Evolutionary conservation across 305 asterid genomes (phyloP), one percentile per base, ranked within the genome.

Genomic region (Fraxinus ornus): DNA sequence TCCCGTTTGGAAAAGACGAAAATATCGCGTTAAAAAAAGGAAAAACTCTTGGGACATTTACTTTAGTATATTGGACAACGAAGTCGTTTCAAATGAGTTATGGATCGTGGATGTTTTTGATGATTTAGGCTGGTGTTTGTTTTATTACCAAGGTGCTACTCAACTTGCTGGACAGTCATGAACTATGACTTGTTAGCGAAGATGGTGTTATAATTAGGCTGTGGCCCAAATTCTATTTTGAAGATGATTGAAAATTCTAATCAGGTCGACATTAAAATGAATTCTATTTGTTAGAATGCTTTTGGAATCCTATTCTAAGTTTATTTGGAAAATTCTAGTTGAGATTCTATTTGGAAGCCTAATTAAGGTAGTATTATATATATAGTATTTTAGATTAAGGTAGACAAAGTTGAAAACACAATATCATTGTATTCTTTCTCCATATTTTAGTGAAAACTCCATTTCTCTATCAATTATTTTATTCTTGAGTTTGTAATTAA

Each of bases 61-160:
- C 85, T 92, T 94, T 80, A 92, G 97, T 17, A 98, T 95, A 7
- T 85, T 95, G 88, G 97, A 95, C 78, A 93, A 94, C 72, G 98
- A 97, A 12, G 98, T 95, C 0, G 91, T 94, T 79, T 95, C 98
- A 0, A 93, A 92, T 66, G 98, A 95, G 80, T 90, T 81, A 28
- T 94, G 97, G 99, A 88, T 93, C 41, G 93, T 93, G 24, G 97
- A 94, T 64, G 98, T 94, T 22, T 33, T 86, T 3, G 95, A 94
- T 79, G 96, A 95, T 87, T 83, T 95, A 24, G 88, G 91, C 66
- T 95, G 98, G 99, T 97, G 99, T 33, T 84, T 95, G 87, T 95
- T 95, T 85, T 95, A 94, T 87, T 95, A 95, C 86, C 94, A 89
- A 60, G 98, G 99, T 12, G 97, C 96, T 9, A 97, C 97, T 36